Percentiles rank a stretch among this genome's conserved stretches.
These are phyloP conservation scores for Ammopiptanthus mongolicus DNA, from an alignment of 306 rosid genomes.

Conservation along the genomic window DNA sequence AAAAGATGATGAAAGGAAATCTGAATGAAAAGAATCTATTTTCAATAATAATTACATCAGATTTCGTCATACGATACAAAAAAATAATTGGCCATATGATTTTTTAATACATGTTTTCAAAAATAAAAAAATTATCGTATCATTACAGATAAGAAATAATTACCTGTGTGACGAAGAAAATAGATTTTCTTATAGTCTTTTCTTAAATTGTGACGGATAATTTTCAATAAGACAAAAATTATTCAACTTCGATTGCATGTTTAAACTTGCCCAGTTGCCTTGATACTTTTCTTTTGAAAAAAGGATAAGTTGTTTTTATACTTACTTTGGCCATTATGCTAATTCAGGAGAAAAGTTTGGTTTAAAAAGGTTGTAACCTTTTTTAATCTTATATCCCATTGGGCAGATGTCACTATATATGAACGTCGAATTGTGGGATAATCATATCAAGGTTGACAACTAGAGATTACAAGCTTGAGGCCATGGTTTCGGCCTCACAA, in stretches of 20 bases:
- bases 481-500: conserved; percentile 36
- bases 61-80: too few relatives aligned
- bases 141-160: background rate
- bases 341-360: conserved; percentile 12
- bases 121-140: too few relatives aligned
- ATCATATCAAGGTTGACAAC: conserved; percentile 60
- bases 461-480: conserved; percentile 46
- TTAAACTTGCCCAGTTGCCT: conserved; percentile 5
- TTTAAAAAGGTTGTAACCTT: conserved; percentile 20
- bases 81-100: too few relatives aligned
- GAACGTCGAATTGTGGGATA: conserved; percentile 45
- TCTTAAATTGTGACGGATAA: background rate
- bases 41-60: too few relatives aligned
- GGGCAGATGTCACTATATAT: conserved; percentile 45
- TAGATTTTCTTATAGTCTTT: background rate
- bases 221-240: background rate
- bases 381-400: conserved; percentile 24
- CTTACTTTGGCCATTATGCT: background rate
- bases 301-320: background rate
- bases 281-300: too few relatives aligned
- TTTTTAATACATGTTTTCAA: too few relatives aligned
- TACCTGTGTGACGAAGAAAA: background rate
- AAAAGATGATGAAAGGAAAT: too few relatives aligned
- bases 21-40: too few relatives aligned
- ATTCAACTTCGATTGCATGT: conserved; percentile 17